phyloP scores from a whole-genome alignment of 2,329 filamentous ascomycete genomes.

The Lachnellula subtilissima region DNA sequence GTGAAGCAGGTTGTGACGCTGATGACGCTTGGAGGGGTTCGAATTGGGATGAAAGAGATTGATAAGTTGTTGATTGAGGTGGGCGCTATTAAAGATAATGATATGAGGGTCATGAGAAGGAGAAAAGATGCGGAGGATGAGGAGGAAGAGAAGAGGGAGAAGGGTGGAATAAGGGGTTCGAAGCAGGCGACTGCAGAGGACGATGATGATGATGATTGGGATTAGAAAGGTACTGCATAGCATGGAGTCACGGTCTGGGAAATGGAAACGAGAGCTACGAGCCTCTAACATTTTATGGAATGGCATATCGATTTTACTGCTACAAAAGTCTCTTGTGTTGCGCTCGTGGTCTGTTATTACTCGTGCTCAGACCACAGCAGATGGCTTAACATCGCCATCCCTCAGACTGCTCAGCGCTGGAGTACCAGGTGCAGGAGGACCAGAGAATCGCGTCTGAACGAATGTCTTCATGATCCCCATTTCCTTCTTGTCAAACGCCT shows the following conservation, averaged over 20 bases:
- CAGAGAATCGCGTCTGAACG: conserved; percentile 53
- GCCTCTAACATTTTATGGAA: background rate
- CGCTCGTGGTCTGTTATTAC: background rate
- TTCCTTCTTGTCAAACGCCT: conserved; percentile 52
- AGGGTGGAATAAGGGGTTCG: conserved; percentile 27
- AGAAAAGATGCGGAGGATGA: conserved; percentile 28
- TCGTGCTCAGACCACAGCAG: conserved; percentile 1
- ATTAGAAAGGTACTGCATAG: conserved; percentile 34
- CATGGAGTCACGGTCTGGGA: conserved; percentile 12
- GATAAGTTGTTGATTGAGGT: conserved; percentile 78
- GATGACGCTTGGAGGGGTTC: conserved; percentile 67
- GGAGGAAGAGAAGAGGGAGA: conserved; percentile 28
- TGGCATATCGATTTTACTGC: conserved; percentile 6
- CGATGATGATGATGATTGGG: conserved; percentile 50
- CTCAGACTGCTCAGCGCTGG: conserved; percentile 44
- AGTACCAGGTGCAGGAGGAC: conserved; percentile 43
- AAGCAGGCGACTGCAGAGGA: conserved; percentile 26
- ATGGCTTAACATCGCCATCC: conserved; percentile 14
- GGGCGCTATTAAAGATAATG: conserved; percentile 72
- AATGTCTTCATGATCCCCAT: conserved; percentile 79
- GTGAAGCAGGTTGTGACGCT: conserved; percentile 89
- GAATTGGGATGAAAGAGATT: conserved; percentile 67
- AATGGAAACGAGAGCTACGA: background rate
- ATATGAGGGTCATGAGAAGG: conserved; percentile 59
- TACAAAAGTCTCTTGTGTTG: background rate